These are phyloP conservation scores for Cladobotryum mycophilum DNA, from an alignment of 2,329 filamentous ascomycete genomes.

Conservation along the genomic window DNA sequence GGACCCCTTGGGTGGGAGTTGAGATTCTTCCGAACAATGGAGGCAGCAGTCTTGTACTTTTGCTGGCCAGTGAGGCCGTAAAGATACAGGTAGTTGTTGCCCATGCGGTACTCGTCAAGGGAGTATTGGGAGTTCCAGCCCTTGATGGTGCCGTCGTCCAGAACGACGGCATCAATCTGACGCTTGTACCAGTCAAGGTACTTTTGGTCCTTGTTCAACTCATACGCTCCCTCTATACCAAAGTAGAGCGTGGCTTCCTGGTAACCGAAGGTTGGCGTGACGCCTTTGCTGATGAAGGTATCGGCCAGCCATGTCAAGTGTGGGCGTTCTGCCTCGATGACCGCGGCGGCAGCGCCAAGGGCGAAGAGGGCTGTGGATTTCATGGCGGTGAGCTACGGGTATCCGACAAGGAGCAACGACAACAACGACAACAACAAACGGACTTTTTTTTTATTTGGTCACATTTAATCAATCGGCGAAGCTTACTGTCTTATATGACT, in stretches of 20 bases:
- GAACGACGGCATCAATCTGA: slow-evolving; percentile 41
- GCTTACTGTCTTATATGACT: neutral
- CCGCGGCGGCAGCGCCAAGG: neutral
- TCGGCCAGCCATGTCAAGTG: slow-evolving; percentile 37
- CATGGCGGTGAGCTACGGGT: neutral
- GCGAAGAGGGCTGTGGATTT: neutral
- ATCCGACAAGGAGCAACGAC: neutral
- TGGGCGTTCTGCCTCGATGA: neutral
- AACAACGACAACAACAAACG: too few species aligned
- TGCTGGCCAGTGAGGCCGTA: slow-evolving; percentile 38
- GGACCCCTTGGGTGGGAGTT: slow-evolving; percentile 43
- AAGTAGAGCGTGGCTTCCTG: slow-evolving; percentile 41
- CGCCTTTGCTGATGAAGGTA: slow-evolving; percentile 38
- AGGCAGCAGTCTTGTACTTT: slow-evolving; percentile 44
- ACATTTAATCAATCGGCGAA: too few species aligned
- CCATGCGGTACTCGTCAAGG: slow-evolving; percentile 47
- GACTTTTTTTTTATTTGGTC: neutral
- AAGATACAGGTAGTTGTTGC: slow-evolving; percentile 45
- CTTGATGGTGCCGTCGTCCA: slow-evolving; percentile 36
- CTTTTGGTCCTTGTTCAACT: slow-evolving; percentile 34
- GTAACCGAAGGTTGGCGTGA: slow-evolving; percentile 35
- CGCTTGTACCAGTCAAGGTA: slow-evolving; percentile 38
- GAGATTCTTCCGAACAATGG: slow-evolving; percentile 39
- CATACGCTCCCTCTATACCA: slow-evolving; percentile 41
- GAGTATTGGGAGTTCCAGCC: slow-evolving; percentile 43